Evolutionary conservation across 305 asterid species (phyloP).

Genomic region (Ilex paraguariensis): DNA sequence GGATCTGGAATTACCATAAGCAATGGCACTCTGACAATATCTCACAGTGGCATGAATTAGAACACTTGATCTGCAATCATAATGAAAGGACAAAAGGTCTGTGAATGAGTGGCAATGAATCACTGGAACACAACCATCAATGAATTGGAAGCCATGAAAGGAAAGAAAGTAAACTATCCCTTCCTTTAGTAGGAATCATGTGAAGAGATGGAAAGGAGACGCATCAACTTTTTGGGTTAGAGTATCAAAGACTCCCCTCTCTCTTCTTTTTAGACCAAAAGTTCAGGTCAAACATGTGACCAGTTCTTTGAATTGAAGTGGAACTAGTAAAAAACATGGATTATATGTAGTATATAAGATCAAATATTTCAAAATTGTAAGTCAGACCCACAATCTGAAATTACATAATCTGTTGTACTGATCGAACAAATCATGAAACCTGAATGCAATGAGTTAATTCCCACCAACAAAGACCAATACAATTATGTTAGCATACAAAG

Average conservation of each 20-base stretch:
- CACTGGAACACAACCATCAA: neutral
- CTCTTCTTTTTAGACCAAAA: slow-evolving; percentile 24
- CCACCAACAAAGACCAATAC: no score
- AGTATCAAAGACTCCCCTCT: slow-evolving; percentile 14
- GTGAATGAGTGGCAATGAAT: neutral
- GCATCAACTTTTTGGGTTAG: slow-evolving; percentile 18
- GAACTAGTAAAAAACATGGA: slow-evolving; percentile 31
- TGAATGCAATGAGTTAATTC: no score
- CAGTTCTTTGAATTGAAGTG: slow-evolving; percentile 28
- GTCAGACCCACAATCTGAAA: neutral
- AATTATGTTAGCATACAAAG: no score
- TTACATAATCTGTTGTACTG: neutral
- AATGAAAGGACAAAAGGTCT: neutral
- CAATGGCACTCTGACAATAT: slow-evolving; percentile 8
- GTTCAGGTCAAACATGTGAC: slow-evolving; percentile 68
- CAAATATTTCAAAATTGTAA: neutral
- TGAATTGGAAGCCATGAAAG: neutral
- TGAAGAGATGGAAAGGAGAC: slow-evolving; percentile 19
- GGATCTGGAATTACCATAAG: slow-evolving; percentile 18
- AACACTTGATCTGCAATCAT: neutral
- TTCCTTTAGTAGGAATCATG: slow-evolving; percentile 1
- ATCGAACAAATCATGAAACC: neutral
- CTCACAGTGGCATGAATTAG: neutral
- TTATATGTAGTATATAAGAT: neutral
- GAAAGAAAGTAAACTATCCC: neutral